Percentiles rank a stretch among this genome's conserved stretches.
Evolutionary conservation across 2,329 filamentous ascomycete genomes (phyloP).

Genomic region (Cytospora mali): DNA sequence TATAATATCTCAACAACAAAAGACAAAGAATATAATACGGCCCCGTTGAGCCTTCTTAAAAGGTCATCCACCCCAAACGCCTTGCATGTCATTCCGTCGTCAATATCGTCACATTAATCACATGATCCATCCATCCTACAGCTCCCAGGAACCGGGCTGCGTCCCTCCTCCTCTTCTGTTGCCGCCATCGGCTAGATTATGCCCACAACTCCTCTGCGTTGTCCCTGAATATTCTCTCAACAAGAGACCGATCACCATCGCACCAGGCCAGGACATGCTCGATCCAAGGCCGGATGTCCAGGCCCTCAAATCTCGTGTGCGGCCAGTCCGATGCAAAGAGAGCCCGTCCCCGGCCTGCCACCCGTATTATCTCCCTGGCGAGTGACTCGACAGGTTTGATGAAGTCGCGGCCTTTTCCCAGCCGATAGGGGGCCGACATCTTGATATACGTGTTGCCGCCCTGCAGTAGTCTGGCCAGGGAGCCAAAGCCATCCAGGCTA

Average conservation of each 20-base stretch:
- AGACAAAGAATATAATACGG: neutral
- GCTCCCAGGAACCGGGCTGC: neutral
- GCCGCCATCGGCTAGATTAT: neutral
- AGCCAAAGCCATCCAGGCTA: conserved; percentile 24
- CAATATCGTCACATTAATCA: neutral
- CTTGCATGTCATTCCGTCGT: conserved; percentile 18
- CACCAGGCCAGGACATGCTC: conserved; percentile 58
- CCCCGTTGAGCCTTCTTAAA: neutral
- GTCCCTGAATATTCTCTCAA: conserved; percentile 53
- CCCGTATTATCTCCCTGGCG: conserved; percentile 29
- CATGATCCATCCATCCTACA: neutral
- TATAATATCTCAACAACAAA: neutral
- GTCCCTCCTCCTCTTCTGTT: neutral
- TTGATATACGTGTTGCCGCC: conserved; percentile 32
- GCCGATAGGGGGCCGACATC: conserved; percentile 35
- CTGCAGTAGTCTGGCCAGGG: conserved; percentile 24
- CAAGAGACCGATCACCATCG: conserved; percentile 45
- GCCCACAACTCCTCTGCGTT: conserved; percentile 57
- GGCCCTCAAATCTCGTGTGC: conserved; percentile 57
- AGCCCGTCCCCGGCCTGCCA: conserved; percentile 21
- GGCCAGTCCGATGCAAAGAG: conserved; percentile 35
- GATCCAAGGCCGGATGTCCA: conserved; percentile 59
- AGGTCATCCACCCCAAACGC: conserved; percentile 6
- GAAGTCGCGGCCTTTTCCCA: conserved; percentile 30
- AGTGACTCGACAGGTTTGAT: conserved; percentile 30